phyloP scores from a whole-genome alignment of 352 stramenopile genomes.

The Vaucheria bursata region DNA sequence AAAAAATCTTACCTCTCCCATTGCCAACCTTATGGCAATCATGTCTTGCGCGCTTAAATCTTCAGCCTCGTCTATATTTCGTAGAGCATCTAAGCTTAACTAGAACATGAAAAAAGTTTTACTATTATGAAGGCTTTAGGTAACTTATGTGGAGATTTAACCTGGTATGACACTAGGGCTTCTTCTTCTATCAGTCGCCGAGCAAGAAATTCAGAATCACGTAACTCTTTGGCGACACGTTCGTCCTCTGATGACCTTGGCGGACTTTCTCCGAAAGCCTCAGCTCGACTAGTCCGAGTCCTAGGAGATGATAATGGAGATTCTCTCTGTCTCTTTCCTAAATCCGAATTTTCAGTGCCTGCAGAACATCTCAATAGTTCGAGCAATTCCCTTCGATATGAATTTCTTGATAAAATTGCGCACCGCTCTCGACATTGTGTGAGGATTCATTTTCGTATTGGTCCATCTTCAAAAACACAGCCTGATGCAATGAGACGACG shows the following conservation, averaged over 20 bases:
- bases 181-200: background rate
- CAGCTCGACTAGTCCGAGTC: no score
- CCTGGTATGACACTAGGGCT: background rate
- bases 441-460: no score
- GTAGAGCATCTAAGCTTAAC: background rate
- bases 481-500: no score
- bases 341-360: no score
- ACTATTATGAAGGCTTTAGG: background rate
- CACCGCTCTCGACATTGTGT: no score
- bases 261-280: no score
- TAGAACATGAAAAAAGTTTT: background rate
- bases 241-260: conserved; percentile 1
- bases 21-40: background rate
- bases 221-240: background rate
- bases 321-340: no score
- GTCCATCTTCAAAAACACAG: no score
- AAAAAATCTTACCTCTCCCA: background rate
- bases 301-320: no score
- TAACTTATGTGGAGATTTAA: background rate
- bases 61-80: background rate
- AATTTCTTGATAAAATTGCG: no score
- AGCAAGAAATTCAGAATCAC: background rate
- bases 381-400: no score
- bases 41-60: background rate
- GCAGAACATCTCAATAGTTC: no score